Base-by-base conservation (phyloP, 2,329 filamentous ascomycete species). In the Colletotrichum nymphaeae region DNA sequence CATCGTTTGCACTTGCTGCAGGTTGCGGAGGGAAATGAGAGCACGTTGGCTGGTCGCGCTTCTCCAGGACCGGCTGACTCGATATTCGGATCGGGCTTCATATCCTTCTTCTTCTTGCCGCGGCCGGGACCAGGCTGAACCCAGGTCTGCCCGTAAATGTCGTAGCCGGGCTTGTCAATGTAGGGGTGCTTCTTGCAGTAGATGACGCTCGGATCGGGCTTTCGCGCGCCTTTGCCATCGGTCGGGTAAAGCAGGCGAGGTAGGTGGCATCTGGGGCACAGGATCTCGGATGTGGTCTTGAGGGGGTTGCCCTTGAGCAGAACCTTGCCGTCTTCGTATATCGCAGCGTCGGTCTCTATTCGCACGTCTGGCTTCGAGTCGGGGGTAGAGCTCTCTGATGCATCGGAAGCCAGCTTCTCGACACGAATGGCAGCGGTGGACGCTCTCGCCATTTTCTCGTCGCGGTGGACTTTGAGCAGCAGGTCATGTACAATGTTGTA, bases 141-240 rank as follows among this genome's bases (percentile, higher is more conserved):
- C 88, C 94, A 95, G 32, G 93, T 94, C 82, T 95, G 94, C 63
- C 93, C 93, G 82, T 95, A 95, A 76, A 95, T 94, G 81, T 96
- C 93, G 83, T 92, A 93, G 73, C 93, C 93, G 2, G 91, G 87
- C 80, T 93, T 92, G 76, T 94, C 90, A 74, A 94, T 93, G 85
- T 93, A 95, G 0, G 93, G 93, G 74, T 93, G 91, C 76, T 92
- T 91, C 82, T 94, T 94, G 88, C 94, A 96, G 86, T 95, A 95
- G 76, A 92, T 90, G 76, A 92, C 86, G 75, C 88, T 86, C 0
- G 93, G 93, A 71, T 93, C 90, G 56, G 91, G 91, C 79, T 90
- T 91, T 78, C 84, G 84, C 14, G 91, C 88, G 58, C 92, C 92
- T 77, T 90, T 92, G 77, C 92, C 92, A 78, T 93, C 91, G 77